Base-by-base conservation (phyloP, 2,329 filamentous ascomycete species). In the Sporothrix protearum region DNA sequence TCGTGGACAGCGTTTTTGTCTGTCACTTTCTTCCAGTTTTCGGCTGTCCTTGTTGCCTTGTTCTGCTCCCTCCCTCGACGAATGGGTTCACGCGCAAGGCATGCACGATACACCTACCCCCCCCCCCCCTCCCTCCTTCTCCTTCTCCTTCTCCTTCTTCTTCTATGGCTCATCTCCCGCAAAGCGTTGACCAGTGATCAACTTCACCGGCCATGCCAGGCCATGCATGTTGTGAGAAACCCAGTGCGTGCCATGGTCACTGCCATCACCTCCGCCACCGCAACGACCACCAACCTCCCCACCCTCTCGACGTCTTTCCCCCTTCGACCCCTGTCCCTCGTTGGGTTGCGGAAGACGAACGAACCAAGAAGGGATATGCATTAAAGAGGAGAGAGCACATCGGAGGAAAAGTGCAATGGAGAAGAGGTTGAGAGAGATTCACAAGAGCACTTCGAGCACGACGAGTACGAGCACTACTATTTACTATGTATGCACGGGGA, bases 71-170 rank as follows among this genome's bases (percentile, higher is more conserved):
- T 8, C 28, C 33, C 22, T 10, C 36, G 57, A 61, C 57, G 57
- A 39, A 36, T 55, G 51, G 51, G 25, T 55, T 61, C 9, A n/a
- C 30, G 30, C 19, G 12, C n/a, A 25, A 45, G 36, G 36, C 59
- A 64, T 64, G 59, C 36, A 45, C 22, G 36, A 64, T 64, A 45
- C 36, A 45, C 59, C n/a, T 63, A 63, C 59, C 7, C 59, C 59
- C 59, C 59, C 19, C 6, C 19, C 14, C 7, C 22, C n/a, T n/a
- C n/a, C n/a, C n/a, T n/a, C n/a, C n/a, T n/a, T n/a, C n/a, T n/a
- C n/a, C n/a, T n/a, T n/a, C n/a, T n/a, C n/a, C n/a, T n/a, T n/a
- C n/a, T n/a, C n/a, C n/a, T n/a, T n/a, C n/a, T n/a, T n/a, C n/a
- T n/a, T n/a, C n/a, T n/a, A n/a, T n/a, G n/a, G n/a, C n/a, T n/a